Evolutionary conservation across 768 basidiomycete species (phyloP), one percentile per base, ranked within the genome.

Genomic region (Mycena latifolia): DNA sequence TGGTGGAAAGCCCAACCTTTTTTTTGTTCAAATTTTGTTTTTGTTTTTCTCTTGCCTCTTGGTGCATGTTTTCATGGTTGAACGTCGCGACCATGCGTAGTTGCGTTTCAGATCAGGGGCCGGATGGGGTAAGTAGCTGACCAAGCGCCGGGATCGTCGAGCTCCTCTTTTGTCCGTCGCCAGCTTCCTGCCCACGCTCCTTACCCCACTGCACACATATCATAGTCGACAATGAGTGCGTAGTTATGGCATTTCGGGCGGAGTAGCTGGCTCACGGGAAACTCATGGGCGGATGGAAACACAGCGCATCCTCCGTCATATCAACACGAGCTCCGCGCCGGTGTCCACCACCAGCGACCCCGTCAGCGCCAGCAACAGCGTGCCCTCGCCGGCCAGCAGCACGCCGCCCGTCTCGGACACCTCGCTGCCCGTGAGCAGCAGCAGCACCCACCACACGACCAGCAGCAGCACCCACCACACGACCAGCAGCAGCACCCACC

Each of bases 201-300:
- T 63, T 63, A 63, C 55, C 62, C 54, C n/a, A 56, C 62, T 63
- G 62, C 62, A n/a, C n/a, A n/a, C n/a, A n/a, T n/a, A n/a, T n/a
- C 27, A 47, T 55, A 63, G 50, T 45, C 6, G 10, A 51, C 28
- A 8, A 63, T 63, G 62, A 25, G 62, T 63, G 2, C 51, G 46
- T 48, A 25, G 25, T n/a, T n/a, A 39, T 15, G 15, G 39, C 17
- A 14, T 39, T 15, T 39, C 4, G 14, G 39, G 15, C n/a, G 11
- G 9, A 5, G 39, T 11, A 18, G 9, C 7, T 18, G 15, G 39
- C 11, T 39, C 17, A 15, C 18, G 6, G 1, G 7, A 27, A 2
- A n/a, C n/a, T n/a, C n/a, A n/a, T n/a, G n/a, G n/a, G n/a, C n/a
- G n/a, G n/a, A 29, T 28, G n/a, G n/a, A n/a, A n/a, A n/a, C n/a